These are phyloP conservation scores for Candida albicans DNA, from an alignment of 1,139 yeast genomes.

Conservation along the genomic window DNA sequence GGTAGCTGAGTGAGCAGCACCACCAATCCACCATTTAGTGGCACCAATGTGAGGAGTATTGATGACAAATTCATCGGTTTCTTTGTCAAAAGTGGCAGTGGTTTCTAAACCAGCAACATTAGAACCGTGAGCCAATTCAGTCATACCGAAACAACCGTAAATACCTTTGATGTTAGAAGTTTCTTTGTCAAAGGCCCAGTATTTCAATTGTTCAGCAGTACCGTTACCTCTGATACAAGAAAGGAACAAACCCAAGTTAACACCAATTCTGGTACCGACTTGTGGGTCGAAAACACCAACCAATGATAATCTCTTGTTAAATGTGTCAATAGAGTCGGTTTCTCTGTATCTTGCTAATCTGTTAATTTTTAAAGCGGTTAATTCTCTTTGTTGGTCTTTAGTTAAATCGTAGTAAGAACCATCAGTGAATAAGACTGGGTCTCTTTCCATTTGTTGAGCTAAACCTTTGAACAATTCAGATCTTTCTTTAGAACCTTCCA, in stretches of 20 bases:
- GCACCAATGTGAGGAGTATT: slow-evolving; percentile 52
- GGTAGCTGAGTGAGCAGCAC: slow-evolving; percentile 53
- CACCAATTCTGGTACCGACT: slow-evolving; percentile 52
- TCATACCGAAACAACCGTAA: slow-evolving; percentile 52
- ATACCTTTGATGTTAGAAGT: slow-evolving; percentile 37
- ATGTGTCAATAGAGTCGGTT: slow-evolving; percentile 34
- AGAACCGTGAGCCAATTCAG: slow-evolving; percentile 52
- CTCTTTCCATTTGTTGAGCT: slow-evolving; percentile 44
- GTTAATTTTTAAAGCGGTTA: slow-evolving; percentile 37
- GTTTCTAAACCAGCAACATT: slow-evolving; percentile 49
- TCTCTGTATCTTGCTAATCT: slow-evolving; percentile 42
- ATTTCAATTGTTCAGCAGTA: slow-evolving; percentile 45
- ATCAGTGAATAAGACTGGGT: slow-evolving; percentile 38
- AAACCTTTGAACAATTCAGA: slow-evolving; percentile 30
- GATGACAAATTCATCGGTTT: slow-evolving; percentile 43
- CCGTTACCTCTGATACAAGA: slow-evolving; percentile 75
- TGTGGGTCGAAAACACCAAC: slow-evolving; percentile 64
- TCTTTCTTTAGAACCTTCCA: slow-evolving; percentile 40
- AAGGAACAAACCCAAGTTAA: slow-evolving; percentile 70
- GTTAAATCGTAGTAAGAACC: slow-evolving; percentile 38
- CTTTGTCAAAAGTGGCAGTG: slow-evolving; percentile 45
- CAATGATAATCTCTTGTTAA: slow-evolving; percentile 47
- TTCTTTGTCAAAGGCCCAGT: slow-evolving; percentile 43
- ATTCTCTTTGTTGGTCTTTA: slow-evolving; percentile 38
- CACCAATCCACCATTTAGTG: slow-evolving; percentile 55